These are phyloP conservation scores for Solidago caesia DNA, from an alignment of 129 eudicot species.

Conservation along the genomic window DNA sequence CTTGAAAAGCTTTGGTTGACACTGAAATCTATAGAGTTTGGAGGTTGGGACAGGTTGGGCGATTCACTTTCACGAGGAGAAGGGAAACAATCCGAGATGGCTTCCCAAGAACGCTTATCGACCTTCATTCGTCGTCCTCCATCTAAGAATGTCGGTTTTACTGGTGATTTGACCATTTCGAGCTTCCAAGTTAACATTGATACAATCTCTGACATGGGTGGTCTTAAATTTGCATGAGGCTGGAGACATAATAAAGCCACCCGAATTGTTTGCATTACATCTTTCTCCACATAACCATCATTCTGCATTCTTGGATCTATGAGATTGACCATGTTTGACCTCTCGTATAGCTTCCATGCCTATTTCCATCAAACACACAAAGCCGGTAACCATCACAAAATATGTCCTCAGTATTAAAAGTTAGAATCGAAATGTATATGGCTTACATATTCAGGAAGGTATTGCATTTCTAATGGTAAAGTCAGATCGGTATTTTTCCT, in stretches of 20 bases:
- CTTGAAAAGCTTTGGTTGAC: conserved; percentile 3
- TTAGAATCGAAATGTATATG: not conserved
- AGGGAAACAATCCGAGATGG: conserved; percentile 47
- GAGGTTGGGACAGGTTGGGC: conserved; percentile 33
- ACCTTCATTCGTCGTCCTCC: conserved; percentile 28
- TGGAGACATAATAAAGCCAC: conserved; percentile 63
- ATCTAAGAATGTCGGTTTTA: conserved; percentile 50
- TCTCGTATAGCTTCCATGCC: conserved; percentile 79
- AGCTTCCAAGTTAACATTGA: conserved; percentile 52
- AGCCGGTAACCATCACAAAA: not conserved
- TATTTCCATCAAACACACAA: conserved; percentile 9
- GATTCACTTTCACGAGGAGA: conserved; percentile 45
- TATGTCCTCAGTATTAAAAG: not conserved
- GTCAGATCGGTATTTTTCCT: conserved; percentile 60
- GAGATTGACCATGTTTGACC: conserved; percentile 45
- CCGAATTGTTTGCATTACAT: conserved; percentile 44
- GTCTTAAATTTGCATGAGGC: conserved; percentile 54
- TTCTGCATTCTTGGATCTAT: conserved; percentile 54
- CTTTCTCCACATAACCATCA: conserved; percentile 46
- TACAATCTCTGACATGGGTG: conserved; percentile 68
- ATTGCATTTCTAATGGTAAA: conserved; percentile 67
- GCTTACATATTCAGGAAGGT: conserved; percentile 69
- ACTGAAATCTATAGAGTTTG: conserved; percentile 31
- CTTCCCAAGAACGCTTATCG: conserved; percentile 47
- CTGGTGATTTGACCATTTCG: conserved; percentile 37